Percentiles rank a stretch among this genome's conserved stretches.
Conservation (phyloP, 2,329 filamentous ascomycete species). For the Pseudogymnoascus pannorum region DNA sequence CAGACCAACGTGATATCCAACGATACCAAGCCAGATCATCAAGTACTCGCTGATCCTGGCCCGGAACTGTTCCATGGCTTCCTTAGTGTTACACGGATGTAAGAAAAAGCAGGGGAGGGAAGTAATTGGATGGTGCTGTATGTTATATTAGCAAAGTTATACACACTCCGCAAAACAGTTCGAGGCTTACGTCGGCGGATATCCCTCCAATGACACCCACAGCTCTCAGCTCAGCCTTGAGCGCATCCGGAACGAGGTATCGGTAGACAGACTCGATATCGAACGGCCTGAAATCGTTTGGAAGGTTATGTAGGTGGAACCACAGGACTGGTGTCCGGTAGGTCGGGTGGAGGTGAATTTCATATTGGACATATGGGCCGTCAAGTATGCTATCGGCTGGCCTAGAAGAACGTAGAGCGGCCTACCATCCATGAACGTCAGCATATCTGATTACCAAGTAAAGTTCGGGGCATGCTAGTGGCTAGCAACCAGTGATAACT, state of each 20-base stretch:
- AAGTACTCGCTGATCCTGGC: conserved; percentile 61
- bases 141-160: conserved; percentile 9
- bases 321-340: conserved; percentile 71
- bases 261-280: conserved; percentile 64
- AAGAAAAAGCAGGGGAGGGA: conserved; percentile 79
- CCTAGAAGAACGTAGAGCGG: not conserved
- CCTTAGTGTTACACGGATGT: conserved; percentile 83
- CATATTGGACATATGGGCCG: conserved; percentile 46
- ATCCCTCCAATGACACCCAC: conserved; percentile 64
- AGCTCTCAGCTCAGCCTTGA: conserved; percentile 52
- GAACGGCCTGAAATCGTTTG: conserved; percentile 47
- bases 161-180: not conserved
- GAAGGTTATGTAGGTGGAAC: conserved; percentile 58
- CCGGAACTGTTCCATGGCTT: conserved; percentile 64
- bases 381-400: not conserved
- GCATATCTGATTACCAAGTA: conserved; percentile 14
- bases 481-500: conserved; percentile 9
- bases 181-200: conserved; percentile 63
- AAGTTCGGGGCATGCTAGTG: conserved; percentile 18
- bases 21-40: conserved; percentile 80
- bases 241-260: conserved; percentile 60
- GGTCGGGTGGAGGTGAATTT: conserved; percentile 67
- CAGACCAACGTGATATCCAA: conserved; percentile 73
- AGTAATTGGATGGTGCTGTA: conserved; percentile 61
- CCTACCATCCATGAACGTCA: not conserved